A percentile compares a stretch with the other conserved stretches of the same genome.
These are phyloP conservation scores for Lindgomyces ingoldianus DNA, from an alignment of 495 filamentous ascomycete genomes.

Conservation along the genomic window DNA sequence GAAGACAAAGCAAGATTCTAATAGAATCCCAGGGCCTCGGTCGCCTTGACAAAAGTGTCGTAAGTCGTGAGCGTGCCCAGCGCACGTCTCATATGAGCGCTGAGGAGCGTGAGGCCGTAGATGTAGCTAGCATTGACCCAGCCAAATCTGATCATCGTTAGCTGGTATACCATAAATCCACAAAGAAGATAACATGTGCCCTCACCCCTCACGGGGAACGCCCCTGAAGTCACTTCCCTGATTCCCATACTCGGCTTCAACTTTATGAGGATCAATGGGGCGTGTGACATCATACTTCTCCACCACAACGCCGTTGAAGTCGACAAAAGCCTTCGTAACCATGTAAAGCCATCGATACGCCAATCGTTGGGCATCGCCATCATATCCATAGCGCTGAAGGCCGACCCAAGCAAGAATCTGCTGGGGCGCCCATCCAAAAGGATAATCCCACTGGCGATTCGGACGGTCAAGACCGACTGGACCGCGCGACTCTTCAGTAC, in stretches of 20 bases:
- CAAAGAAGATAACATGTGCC: not conserved
- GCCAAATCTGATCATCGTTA: slow-evolving; percentile 67
- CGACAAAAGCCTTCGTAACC: slow-evolving; percentile 94
- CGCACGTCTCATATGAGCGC: slow-evolving; percentile 79
- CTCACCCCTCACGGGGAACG: slow-evolving; percentile 89
- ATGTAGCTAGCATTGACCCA: slow-evolving; percentile 99
- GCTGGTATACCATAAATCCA: slow-evolving; percentile 35
- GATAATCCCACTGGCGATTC: slow-evolving; percentile 97
- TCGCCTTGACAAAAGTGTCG: slow-evolving; percentile 67
- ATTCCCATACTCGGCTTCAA: slow-evolving; percentile 96
- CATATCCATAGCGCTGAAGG: slow-evolving; percentile 84
- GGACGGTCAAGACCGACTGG: slow-evolving; percentile 75
- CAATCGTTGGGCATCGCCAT: slow-evolving; percentile 81
- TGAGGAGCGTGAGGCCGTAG: slow-evolving; percentile 80
- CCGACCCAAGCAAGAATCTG: slow-evolving; percentile 98
- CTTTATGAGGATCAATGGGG: slow-evolving; percentile 82
- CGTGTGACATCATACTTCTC: slow-evolving; percentile 98
- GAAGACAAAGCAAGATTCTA: not conserved
- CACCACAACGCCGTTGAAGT: slow-evolving; percentile 96
- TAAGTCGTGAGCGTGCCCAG: slow-evolving; percentile 81
- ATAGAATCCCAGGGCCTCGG: slow-evolving; percentile 37
- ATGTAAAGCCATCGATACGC: slow-evolving; percentile 96
- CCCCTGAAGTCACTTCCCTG: slow-evolving; percentile 93
- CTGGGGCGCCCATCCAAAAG: slow-evolving; percentile 97
- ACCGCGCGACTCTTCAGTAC: slow-evolving; percentile 83